Percentiles rank a stretch among this genome's conserved stretches.
Evolutionary conservation across 192 early-diverging fungal genomes (phyloP).

Genomic region (Coemansia sp.): DNA sequence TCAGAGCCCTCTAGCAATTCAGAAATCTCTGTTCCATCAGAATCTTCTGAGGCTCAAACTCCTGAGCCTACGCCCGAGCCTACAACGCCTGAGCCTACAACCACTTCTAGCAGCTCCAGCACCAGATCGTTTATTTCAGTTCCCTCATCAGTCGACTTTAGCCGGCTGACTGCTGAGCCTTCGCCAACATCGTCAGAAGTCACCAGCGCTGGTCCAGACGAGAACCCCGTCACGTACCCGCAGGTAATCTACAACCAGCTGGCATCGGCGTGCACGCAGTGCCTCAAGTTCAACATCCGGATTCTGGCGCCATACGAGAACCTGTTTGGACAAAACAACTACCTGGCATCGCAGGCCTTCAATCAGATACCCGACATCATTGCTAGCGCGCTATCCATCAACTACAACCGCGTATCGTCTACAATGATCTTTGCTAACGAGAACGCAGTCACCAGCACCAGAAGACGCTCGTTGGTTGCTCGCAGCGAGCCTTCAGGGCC

Average conservation of each 20-base stretch:
- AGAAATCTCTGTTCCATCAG: too few relatives aligned
- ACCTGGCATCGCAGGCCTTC: slow-evolving; percentile 46
- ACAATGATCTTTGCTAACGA: slow-evolving; percentile 32
- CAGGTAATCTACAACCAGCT: slow-evolving; percentile 41
- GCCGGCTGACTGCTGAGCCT: slow-evolving; percentile 25
- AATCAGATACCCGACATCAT: slow-evolving; percentile 33
- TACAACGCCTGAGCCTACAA: background rate
- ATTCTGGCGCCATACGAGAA: slow-evolving; percentile 48
- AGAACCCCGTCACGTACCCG: slow-evolving; percentile 1
- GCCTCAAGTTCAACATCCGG: slow-evolving; percentile 39
- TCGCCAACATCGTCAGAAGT: slow-evolving; percentile 3
- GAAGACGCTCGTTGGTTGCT: slow-evolving; percentile 9
- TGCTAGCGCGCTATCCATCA: slow-evolving; percentile 37
- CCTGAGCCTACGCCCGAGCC: background rate
- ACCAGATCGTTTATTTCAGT: slow-evolving; percentile 30
- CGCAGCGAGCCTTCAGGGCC: slow-evolving; percentile 14
- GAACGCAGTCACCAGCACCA: slow-evolving; percentile 15
- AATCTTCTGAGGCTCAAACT: background rate
- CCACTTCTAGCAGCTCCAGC: slow-evolving; percentile 9
- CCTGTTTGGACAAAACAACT: slow-evolving; percentile 49
- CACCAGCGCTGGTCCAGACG: background rate
- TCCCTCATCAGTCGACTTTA: slow-evolving; percentile 48
- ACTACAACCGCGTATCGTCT: slow-evolving; percentile 37
- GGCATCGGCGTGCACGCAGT: slow-evolving; percentile 40
- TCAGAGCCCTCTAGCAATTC: background rate